Base-by-base conservation (phyloP, 2,329 filamentous ascomycete genomes). In the Pestalotiopsis fici region DNA sequence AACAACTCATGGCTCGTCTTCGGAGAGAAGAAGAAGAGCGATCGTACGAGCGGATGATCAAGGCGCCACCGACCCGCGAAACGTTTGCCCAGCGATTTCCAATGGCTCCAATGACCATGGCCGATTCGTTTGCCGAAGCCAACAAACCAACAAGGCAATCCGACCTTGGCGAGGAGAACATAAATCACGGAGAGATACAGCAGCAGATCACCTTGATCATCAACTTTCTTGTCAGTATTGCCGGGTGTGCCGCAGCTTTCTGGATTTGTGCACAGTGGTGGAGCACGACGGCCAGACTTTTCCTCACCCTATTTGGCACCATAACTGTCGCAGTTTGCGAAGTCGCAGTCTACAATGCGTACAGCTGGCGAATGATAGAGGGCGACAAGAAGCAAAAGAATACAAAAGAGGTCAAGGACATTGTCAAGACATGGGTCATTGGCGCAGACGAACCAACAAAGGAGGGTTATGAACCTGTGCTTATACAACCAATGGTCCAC, bases 181-280 rank as follows among this genome's bases (percentile, higher is more conserved):
- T 92, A 2, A 90, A 89, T 2, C 90, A 90, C 70, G 86, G 87
- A 43, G 93, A 96, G 68, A 85, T 96, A 1, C 91, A 95, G 76
- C 86, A 92, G n/a, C 93, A 96, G 74, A 82, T 96, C 66, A 90
- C 92, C 55, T 84, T 98, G 7, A 94, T 98, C 64, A 86, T 97
- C 74, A 99, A 98, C 78, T 94, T 98, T 63, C 82, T 98, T 50
- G 85, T 97, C 65, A 97, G 93, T 64, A 92, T 98, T 65, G 82
- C 95, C 2, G 93, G 95, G 57, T 92, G 92, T 63, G 91, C 90
- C 2, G 89, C 87, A 2, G 93, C 92, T 7, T 86, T 96, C 39
- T 96, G 93, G 93, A 85, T 94, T n/a, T 86, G 87, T 18, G 91
- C 91, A 1, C 85, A 90, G 63, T 93, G 92, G 86, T 95, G 92